Base-by-base conservation (phyloP, 2,329 filamentous ascomycete species). In the Chalara sp. region DNA sequence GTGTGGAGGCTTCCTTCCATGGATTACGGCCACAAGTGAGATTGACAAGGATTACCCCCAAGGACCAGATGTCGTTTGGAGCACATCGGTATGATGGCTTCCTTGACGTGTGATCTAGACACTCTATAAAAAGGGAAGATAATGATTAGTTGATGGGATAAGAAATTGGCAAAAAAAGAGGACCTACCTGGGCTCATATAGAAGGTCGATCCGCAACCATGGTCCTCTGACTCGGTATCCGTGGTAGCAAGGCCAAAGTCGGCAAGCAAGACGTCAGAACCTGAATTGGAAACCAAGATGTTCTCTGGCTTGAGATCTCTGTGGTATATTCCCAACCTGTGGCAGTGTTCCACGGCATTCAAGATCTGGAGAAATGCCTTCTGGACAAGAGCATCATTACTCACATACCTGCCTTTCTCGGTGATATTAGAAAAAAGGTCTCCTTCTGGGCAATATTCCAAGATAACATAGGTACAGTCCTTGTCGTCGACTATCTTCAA, bases 301-400 rank as follows among this genome's bases (percentile, higher is more conserved):
- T 99, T 99, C 76, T 99, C 93, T 53, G 93, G 93, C 78, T 99
- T 99, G 56, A 99, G 77, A 69, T 99, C 93, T 71, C 93, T 80
- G 71, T 99, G 93, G 76, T 95, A 99, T 67, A 99, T 95, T 64
- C 91, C 90, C 64, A 90, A 74, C 60, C 81, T 83, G 71, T 99
- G 93, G 79, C 93, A 97, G 72, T 91, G 89, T 67, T 93, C 87
- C 58, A 97, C 92, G 69, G 93, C 93, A 77, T 96, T 88, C 78
- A 99, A 72, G 64, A 99, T 89, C 71, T 99, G 93, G 56, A 97
- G 81, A 70, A 97, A 97, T 51, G 90, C 86, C 59, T 81, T 81
- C 74, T 86, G 89, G 76, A 87, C 87, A 67, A 96, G 79, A 63
- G 82, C 79, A 74, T 97, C 92, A 74, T 96, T 91, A 71, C 89